phyloP scores from a whole-genome alignment of 495 filamentous ascomycete species.

The Astrocystis sublimbata region DNA sequence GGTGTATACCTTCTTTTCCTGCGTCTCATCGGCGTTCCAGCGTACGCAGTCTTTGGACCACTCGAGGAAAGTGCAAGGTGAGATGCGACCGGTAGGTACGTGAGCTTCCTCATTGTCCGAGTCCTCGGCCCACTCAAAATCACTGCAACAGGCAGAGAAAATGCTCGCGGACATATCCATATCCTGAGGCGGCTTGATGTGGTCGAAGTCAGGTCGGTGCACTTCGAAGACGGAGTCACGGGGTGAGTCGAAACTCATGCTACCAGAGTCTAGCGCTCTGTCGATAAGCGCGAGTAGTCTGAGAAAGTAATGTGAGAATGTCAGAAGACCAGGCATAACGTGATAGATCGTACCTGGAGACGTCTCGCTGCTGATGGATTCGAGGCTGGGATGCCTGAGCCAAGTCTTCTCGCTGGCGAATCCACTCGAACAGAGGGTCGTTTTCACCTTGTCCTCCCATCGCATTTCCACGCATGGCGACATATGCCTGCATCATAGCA shows the following conservation, averaged over 20 bases:
- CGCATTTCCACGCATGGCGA: slow-evolving; percentile 28
- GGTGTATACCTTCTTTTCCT: slow-evolving; percentile 20
- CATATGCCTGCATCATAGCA: slow-evolving; percentile 26
- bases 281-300: slow-evolving; percentile 22
- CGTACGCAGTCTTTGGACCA: slow-evolving; percentile 19
- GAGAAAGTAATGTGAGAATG: neutral
- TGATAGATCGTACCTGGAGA: slow-evolving; percentile 14
- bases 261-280: slow-evolving; percentile 17
- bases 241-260: slow-evolving; percentile 17
- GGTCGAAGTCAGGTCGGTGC: slow-evolving; percentile 4
- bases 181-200: slow-evolving; percentile 17
- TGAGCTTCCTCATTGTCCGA: slow-evolving; percentile 28
- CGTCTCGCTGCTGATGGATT: slow-evolving; percentile 5
- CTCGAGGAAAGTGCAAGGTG: slow-evolving; percentile 25
- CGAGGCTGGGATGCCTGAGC: neutral
- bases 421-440: slow-evolving; percentile 23
- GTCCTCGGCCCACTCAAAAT: slow-evolving; percentile 13
- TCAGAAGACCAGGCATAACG: neutral
- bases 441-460: neutral
- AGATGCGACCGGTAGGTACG: slow-evolving; percentile 20
- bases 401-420: slow-evolving; percentile 10
- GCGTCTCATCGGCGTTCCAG: slow-evolving; percentile 2
- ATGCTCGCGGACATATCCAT: slow-evolving; percentile 15
- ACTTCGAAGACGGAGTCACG: slow-evolving; percentile 22
- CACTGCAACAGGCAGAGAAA: neutral